These are phyloP conservation scores for Penicillium sp. DNA, from an alignment of 2,329 filamentous ascomycete genomes.

Conservation along the genomic window DNA sequence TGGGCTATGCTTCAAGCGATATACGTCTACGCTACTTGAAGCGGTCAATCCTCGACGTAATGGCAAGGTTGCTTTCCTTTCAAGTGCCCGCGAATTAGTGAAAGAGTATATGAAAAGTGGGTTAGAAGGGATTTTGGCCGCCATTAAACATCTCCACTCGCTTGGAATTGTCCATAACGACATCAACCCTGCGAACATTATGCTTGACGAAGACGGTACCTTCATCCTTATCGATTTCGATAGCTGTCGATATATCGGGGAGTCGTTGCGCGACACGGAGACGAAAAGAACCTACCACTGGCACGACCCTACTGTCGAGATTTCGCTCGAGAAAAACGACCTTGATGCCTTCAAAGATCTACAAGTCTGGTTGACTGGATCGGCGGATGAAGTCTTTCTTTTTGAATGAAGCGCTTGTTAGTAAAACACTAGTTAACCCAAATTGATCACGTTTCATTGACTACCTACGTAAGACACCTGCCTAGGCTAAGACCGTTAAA, in stretches of 20 bases:
- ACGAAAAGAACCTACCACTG: conserved; percentile 20
- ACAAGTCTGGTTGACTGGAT: conserved; percentile 1
- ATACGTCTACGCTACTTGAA: conserved; percentile 20
- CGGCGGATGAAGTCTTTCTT: not conserved
- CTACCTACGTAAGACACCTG: too few species aligned
- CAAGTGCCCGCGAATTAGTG: conserved; percentile 15
- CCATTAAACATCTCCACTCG: conserved; percentile 28
- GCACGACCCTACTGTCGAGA: conserved; percentile 14
- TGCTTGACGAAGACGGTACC: conserved; percentile 23
- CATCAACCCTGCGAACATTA: conserved; percentile 30
- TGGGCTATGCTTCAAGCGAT: conserved; percentile 25
- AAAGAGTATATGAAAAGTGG: conserved; percentile 10
- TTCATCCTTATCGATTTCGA: conserved; percentile 31
- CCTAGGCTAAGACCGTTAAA: too few species aligned
- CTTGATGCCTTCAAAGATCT: conserved; percentile 18
- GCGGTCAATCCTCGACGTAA: conserved; percentile 18
- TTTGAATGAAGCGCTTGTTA: not conserved
- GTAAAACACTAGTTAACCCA: too few species aligned
- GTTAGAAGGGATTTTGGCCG: conserved; percentile 20
- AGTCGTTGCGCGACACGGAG: conserved; percentile 11
- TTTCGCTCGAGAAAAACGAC: conserved; percentile 17
- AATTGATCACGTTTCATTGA: too few species aligned
- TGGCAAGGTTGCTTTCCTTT: conserved; percentile 18
- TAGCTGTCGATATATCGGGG: conserved; percentile 24
- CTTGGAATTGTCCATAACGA: conserved; percentile 29